Conservation (phyloP, 2,329 filamentous ascomycete genomes). For the Elsinoe batatas region DNA sequence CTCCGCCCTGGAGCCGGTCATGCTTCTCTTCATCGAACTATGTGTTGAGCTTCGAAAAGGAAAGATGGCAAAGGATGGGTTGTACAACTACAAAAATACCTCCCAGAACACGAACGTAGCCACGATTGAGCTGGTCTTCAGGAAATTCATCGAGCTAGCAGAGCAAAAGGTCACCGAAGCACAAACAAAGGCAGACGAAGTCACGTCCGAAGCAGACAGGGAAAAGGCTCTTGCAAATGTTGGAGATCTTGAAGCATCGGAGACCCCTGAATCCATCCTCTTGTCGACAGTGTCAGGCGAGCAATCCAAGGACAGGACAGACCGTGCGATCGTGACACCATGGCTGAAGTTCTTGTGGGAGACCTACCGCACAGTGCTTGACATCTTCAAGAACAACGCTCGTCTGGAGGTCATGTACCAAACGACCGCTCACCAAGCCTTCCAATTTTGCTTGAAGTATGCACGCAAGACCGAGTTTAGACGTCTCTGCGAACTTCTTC, state of each 20-base stretch:
- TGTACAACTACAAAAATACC: slow-evolving; percentile 99
- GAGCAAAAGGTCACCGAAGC: slow-evolving; percentile 93
- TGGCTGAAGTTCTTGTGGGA: slow-evolving; percentile 99
- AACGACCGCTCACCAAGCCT: slow-evolving; percentile 93
- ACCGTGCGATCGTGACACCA: slow-evolving; percentile 94
- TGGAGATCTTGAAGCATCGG: slow-evolving; percentile 91
- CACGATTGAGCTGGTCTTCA: slow-evolving; percentile 95
- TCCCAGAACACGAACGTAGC: slow-evolving; percentile 97
- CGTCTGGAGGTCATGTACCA: slow-evolving; percentile 96
- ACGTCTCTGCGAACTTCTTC: slow-evolving; percentile 91
- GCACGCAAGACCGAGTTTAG: slow-evolving; percentile 98
- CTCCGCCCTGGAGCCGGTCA: slow-evolving; percentile 90
- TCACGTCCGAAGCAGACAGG: slow-evolving; percentile 78
- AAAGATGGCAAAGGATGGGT: slow-evolving; percentile 94
- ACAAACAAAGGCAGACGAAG: slow-evolving; percentile 90
- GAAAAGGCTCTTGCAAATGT: slow-evolving; percentile 62
- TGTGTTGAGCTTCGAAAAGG: slow-evolving; percentile 97
- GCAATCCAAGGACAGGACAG: slow-evolving; percentile 92
- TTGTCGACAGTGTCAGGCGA: slow-evolving; percentile 96
- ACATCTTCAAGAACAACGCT: slow-evolving; percentile 98
- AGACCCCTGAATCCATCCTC: slow-evolving; percentile 96
- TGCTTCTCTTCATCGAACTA: slow-evolving; percentile 93
- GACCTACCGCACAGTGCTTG: slow-evolving; percentile 94
- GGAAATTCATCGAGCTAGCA: slow-evolving; percentile 95
- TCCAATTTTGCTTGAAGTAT: slow-evolving; percentile 98